These are phyloP conservation scores for Udeniomyces megalosporus DNA, from an alignment of 768 basidiomycete genomes.

Conservation along the genomic window DNA sequence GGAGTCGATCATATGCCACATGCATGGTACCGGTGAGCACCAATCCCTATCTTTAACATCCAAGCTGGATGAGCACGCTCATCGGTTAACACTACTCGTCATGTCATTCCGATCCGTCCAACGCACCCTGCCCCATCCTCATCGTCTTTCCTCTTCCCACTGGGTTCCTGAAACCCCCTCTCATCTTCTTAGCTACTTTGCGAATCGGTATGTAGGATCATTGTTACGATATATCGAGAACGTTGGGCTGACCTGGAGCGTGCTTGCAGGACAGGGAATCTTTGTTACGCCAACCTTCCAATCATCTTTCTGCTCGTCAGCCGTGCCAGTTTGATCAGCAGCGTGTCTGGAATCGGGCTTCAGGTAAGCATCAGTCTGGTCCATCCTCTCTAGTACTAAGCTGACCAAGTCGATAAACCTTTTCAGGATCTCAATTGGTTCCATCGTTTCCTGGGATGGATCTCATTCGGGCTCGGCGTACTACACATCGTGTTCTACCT, in stretches of 20 bases:
- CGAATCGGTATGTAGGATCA: neutral
- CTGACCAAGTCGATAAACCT: neutral
- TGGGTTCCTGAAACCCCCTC: too few relatives aligned
- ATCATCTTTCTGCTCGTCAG: neutral
- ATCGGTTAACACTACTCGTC: too few relatives aligned
- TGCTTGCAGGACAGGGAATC: neutral
- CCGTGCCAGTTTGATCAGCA: neutral
- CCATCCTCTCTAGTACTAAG: neutral
- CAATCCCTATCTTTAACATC: too few relatives aligned
- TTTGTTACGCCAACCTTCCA: neutral
- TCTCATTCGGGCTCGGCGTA: neutral
- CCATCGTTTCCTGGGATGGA: neutral
- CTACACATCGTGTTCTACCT: neutral
- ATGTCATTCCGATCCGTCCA: too few relatives aligned
- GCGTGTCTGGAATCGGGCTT: neutral
- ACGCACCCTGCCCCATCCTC: too few relatives aligned
- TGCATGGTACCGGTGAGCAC: neutral
- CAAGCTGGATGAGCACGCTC: too few relatives aligned
- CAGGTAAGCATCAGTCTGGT: neutral
- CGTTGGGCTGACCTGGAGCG: neutral
- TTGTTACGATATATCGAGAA: neutral
- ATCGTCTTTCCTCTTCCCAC: too few relatives aligned
- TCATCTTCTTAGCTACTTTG: neutral
- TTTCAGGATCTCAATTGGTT: constrained; percentile 3
- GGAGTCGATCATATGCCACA: neutral